These are phyloP conservation scores for Beta macrorhiza DNA, from an alignment of 179 eudicot species.

Conservation along the genomic window DNA sequence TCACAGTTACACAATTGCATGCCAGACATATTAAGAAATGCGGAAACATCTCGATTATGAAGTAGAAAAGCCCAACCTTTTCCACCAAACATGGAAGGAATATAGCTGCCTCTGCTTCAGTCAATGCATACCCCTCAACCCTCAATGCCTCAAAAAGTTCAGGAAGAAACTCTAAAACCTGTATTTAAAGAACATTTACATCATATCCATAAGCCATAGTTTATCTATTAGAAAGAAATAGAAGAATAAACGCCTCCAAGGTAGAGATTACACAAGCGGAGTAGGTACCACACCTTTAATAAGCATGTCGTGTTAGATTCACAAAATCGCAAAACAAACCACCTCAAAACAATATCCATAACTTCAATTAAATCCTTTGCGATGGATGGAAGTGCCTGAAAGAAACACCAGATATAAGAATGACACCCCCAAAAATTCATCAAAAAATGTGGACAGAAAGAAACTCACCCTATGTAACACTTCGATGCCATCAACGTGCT, in stretches of 20 bases:
- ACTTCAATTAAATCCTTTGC: conserved; percentile 78
- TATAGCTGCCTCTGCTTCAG: conserved; percentile 89
- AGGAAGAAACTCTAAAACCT: conserved; percentile 96
- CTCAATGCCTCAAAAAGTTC: conserved; percentile 77
- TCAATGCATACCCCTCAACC: conserved; percentile 77
- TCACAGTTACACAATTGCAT: background rate
- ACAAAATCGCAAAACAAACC: conserved; percentile 92
- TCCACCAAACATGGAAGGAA: conserved; percentile 90
- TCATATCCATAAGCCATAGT: background rate
- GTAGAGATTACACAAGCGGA: background rate
- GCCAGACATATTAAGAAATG: background rate
- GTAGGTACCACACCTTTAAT: conserved; percentile 56
- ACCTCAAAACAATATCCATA: conserved; percentile 78
- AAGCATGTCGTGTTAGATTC: conserved; percentile 96
- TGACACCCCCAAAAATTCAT: background rate
- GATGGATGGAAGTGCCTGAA: conserved; percentile 75
- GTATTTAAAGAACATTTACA: conserved; percentile 2
- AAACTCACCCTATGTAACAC: conserved; percentile 83
- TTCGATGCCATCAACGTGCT: conserved; percentile 96
- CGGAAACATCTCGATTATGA: conserved; percentile 1
- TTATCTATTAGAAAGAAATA: background rate
- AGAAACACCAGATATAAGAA: conserved; percentile 17
- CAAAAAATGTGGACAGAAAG: background rate
- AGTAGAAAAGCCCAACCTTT: conserved; percentile 51
- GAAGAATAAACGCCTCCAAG: background rate